A percentile compares a stretch with the other conserved stretches of the same genome.
These are phyloP conservation scores for Fusarium burgessii DNA, from an alignment of 2,329 filamentous ascomycete genomes.

Conservation along the genomic window DNA sequence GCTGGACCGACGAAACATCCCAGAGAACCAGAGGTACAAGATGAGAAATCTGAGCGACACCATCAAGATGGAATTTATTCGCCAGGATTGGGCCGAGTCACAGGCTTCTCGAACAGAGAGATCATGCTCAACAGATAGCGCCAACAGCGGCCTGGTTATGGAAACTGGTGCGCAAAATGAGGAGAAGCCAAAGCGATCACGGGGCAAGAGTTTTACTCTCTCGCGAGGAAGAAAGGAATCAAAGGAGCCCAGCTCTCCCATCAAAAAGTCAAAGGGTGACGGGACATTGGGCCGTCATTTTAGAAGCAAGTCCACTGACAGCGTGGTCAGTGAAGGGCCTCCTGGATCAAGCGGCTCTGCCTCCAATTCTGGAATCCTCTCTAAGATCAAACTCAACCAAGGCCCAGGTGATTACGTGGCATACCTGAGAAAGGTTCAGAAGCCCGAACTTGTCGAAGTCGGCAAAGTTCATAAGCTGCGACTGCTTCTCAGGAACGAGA, in stretches of 20 bases:
- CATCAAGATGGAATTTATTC: slow-evolving; percentile 96
- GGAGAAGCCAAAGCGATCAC: slow-evolving; percentile 63
- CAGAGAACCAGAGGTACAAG: slow-evolving; percentile 91
- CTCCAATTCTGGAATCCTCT: slow-evolving; percentile 68
- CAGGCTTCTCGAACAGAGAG: slow-evolving; percentile 61
- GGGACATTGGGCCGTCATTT: slow-evolving; percentile 72
- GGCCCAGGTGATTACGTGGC: slow-evolving; percentile 86
- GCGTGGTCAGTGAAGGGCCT: slow-evolving; percentile 70
- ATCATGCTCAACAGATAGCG: slow-evolving; percentile 59
- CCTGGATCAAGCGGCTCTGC: slow-evolving; percentile 64
- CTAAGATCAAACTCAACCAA: slow-evolving; percentile 79
- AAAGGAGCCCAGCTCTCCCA: slow-evolving; percentile 72
- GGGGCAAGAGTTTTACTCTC: slow-evolving; percentile 77
- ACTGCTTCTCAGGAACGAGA: slow-evolving; percentile 90
- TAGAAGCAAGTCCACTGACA: slow-evolving; percentile 79
- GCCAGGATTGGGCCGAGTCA: slow-evolving; percentile 84
- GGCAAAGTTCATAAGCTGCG: slow-evolving; percentile 94
- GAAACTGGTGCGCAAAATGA: slow-evolving; percentile 57
- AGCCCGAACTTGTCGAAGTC: slow-evolving; percentile 89
- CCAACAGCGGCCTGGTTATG: slow-evolving; percentile 52
- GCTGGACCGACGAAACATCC: slow-evolving; percentile 90
- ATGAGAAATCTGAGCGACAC: slow-evolving; percentile 90
- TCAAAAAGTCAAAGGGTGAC: slow-evolving; percentile 80
- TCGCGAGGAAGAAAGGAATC: slow-evolving; percentile 73
- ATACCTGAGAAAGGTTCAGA: slow-evolving; percentile 83